Base-by-base conservation (phyloP, 2,329 filamentous ascomycete species). In the Mollisiaceae sp. region DNA sequence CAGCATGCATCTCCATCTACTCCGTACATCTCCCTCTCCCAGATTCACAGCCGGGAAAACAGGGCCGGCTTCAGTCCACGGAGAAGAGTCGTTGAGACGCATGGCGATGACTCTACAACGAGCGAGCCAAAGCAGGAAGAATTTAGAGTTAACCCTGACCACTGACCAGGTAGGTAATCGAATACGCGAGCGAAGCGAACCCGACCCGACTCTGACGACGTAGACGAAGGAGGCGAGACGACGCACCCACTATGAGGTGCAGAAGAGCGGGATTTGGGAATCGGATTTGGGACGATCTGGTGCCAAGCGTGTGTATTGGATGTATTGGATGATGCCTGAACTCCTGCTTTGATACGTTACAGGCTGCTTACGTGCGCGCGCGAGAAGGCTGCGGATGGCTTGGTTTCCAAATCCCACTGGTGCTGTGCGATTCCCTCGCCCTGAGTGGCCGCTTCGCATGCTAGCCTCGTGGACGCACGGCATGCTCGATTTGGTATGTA, bases 281-380 rank as follows among this genome's bases (percentile, higher is more conserved):
- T 32, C 3, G 27, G 27, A 32, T 3, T 32, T 32, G 27, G 6
- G 27, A 32, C 6, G 27, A 32, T 32, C 27, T 32, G n/a, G 32
- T 45, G 55, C 35, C 38, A 35, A 54, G 45, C 6, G 27, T 27
- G 50, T 27, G 36, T 36, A 20, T 27, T n/a, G n/a, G n/a, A n/a
- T n/a, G n/a, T n/a, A n/a, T n/a, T n/a, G n/a, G 35, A 47, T 60
- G 64, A 58, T 63, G 64, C 60, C 64, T 63, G 64, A 62, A 35
- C 12, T 32, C 22, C 24, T 59, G 64, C 52, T 63, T 47, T 61
- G 59, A 60, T 64, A 67, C 63, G 67, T 69, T 69, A 63, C 67
- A 65, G 38, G 39, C 41, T 65, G 62, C 64, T 64, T 66, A 66
- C 62, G 58, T 64, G 58, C 45, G 57, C 45, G 39, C 66, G 60